Base-by-base conservation (phyloP, 1,284 basidiomycete genomes). In the Rhizopogon parksii region DNA sequence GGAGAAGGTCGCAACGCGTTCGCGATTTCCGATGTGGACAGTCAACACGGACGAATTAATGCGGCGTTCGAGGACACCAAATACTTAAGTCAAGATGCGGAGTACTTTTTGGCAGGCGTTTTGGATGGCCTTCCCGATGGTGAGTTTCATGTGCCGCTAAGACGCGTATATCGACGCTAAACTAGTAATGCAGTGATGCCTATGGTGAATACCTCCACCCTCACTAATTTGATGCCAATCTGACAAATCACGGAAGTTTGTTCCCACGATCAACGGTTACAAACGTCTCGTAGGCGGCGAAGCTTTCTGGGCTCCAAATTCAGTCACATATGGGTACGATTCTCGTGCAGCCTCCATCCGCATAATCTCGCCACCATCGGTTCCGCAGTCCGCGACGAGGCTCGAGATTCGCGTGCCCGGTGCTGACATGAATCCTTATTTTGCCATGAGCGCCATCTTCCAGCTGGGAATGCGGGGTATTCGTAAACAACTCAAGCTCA, bases 241-340 rank as follows among this genome's bases (percentile, higher is more conserved):
- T 8, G 24, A 51, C 39, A 63, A 46, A 34, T 21, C 32, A 7
- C 48, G 46, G 17, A 8, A 88, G 87, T 73, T 96, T 52, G 94
- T 95, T 34, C 93, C 94, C 0, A 96, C 89, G 0, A 88, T 96
- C 68, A 95, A 95, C 63, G 92, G 92, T n/a, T 99, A 98, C 74
- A 99, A 98, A 67, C 89, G 95, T 17, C 80, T 99, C 11, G 85
- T 92, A 14, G 94, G 90, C n/a, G 94, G 94, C 15, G 91, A 93
- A 65, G 85, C 88, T 1, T 95, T 89, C 74, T 96, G 92, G 91
- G 94, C 94, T 2, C 94, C 94, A 2, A 95, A 94, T 63, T 85
- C 91, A 6, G 78, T 91, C 25, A 93, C 91, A 2, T 97, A 94
- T 65, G 95, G 94, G 2, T 97, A 95, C 68, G 95, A 98, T 70